Base-by-base conservation (phyloP, 1,284 basidiomycete species). In the Coniophora puteana region DNA sequence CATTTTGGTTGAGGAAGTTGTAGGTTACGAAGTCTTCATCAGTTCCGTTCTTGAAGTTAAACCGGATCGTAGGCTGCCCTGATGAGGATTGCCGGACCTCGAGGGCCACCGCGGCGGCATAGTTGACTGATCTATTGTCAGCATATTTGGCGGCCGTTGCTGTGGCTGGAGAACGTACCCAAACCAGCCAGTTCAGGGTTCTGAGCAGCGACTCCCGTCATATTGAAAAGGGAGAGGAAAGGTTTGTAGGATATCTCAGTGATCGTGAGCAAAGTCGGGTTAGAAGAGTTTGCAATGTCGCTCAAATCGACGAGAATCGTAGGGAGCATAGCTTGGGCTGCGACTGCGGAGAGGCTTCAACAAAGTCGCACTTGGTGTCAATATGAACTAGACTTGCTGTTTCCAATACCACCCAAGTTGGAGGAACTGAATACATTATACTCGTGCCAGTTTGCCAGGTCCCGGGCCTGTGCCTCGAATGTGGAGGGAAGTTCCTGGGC, bases 21-120 rank as follows among this genome's bases (percentile, higher is more conserved):
- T 85, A 74, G 5, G 72, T 73, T 36, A 70, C 64, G 54, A 80
- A 80, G 31, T 69, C 61, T 24, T 65, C 65, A 27, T 60, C 62
- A 1, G 85, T 82, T 8, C 87, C 88, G 56, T 93, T 93, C 61
- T 83, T 82, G 72, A 91, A 90, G 55, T 79, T 82, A 62, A 90
- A 74, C 23, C 82, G 75, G 36, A 92, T 58, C 46, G 80, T 70
- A 36, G 79, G 66, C 57, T 73, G 57, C 43, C 71, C 62, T 53
- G 72, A 54, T 51, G 68, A 54, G 44, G 64, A 48, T 57, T 73
- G 70, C 49, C 79, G 76, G 22, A 90, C 68, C 63, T 93, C 89
- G 41, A 90, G 72, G 8, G 78, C 77, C 12, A 84, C 61, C 1
- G 77, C 78, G 3, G 82, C 78, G 8, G 88, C 85, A 51, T 83